Evolutionary conservation across 169 alveolate genomes (phyloP), one percentile per base, ranked within the genome.

Genomic region (Eimeria praecox): DNA sequence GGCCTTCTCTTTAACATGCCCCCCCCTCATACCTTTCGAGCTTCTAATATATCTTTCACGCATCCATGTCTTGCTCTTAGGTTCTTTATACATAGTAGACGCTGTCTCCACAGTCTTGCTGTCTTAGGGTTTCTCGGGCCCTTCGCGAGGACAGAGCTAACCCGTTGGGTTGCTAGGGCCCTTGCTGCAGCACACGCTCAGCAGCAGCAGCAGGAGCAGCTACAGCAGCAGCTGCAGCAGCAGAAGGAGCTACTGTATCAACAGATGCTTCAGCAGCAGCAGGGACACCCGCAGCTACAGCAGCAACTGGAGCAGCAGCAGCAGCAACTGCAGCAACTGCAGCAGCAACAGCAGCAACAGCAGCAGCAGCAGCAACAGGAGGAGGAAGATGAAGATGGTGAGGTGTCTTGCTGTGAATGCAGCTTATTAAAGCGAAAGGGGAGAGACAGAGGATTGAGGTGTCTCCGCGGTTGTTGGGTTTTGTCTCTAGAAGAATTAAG

Each of bases 1-100:
- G n/a, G n/a, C n/a, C n/a, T n/a, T n/a, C n/a, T n/a, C n/a, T n/a
- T n/a, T n/a, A n/a, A n/a, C n/a, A n/a, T n/a, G n/a, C 69, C 69
- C 69, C 69, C 87, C 85, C 35, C 35, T 40, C 62, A 77, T 77
- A 9, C 64, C 35, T 22, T 38, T 4, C 16, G 87, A 62, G 87
- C 64, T 18, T 18, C 87, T 20, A 35, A 38, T 5, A 22, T 30
- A 33, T 77, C 87, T 18, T 77, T 42, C 35, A 40, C 35, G 10
- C 87, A 77, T 35, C 87, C 87, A 10, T 77, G 87, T 40, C 87
- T 77, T 18, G 64, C 87, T 16, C 35, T 77, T 40, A 38, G 87
- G 49, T 77, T 77, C 35, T 24, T 44, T 20, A 14, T n/a, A 5
- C 59, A 18, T 22, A 9, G 42, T 24, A 30, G 59, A 9, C 4